Evolutionary conservation across 2,329 filamentous ascomycete genomes (phyloP).

Genomic region (Clathrospora elynae): DNA sequence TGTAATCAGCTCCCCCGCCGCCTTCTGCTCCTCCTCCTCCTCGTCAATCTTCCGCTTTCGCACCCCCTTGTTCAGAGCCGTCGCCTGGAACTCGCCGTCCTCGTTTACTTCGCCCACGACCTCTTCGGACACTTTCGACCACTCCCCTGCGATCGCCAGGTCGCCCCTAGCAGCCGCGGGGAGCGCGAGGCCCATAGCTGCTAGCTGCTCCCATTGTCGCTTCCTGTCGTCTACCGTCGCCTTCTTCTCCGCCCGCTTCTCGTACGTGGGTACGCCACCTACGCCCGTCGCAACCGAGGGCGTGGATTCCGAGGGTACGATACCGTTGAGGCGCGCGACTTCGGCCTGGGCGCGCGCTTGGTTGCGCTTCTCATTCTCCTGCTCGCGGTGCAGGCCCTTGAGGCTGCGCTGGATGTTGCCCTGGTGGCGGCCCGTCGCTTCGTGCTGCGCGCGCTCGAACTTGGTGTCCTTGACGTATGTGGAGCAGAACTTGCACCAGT

Average conservation of each 20-base stretch:
- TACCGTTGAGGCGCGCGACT: slow-evolving; percentile 80
- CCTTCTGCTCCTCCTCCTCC: slow-evolving; percentile 65
- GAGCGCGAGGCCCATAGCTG: slow-evolving; percentile 82
- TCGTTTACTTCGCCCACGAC: slow-evolving; percentile 52
- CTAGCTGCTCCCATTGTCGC: slow-evolving; percentile 83
- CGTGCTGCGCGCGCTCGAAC: slow-evolving; percentile 86
- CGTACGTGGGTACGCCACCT: slow-evolving; percentile 30
- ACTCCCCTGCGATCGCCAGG: slow-evolving; percentile 87
- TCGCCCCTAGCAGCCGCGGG: slow-evolving; percentile 78
- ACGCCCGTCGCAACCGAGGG: slow-evolving; percentile 37
- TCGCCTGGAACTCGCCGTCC: slow-evolving; percentile 53
- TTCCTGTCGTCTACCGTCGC: slow-evolving; percentile 72
- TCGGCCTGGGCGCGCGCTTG: slow-evolving; percentile 83
- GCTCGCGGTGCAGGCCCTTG: slow-evolving; percentile 81
- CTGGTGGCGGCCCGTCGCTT: slow-evolving; percentile 84
- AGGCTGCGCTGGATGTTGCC: slow-evolving; percentile 85
- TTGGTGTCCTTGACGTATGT: slow-evolving; percentile 90
- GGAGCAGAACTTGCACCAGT: slow-evolving; percentile 98
- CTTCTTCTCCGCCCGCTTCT: slow-evolving; percentile 49
- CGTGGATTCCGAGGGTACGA: slow-evolving; percentile 60
- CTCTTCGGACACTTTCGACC: slow-evolving; percentile 69
- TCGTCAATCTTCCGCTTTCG: slow-evolving; percentile 67
- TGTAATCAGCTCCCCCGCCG: slow-evolving; percentile 56
- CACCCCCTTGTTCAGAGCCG: slow-evolving; percentile 59
- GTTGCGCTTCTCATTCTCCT: slow-evolving; percentile 80